phyloP scores from a whole-genome alignment of 2,329 filamentous ascomycete genomes.

The Cladophialophora chaetospira region DNA sequence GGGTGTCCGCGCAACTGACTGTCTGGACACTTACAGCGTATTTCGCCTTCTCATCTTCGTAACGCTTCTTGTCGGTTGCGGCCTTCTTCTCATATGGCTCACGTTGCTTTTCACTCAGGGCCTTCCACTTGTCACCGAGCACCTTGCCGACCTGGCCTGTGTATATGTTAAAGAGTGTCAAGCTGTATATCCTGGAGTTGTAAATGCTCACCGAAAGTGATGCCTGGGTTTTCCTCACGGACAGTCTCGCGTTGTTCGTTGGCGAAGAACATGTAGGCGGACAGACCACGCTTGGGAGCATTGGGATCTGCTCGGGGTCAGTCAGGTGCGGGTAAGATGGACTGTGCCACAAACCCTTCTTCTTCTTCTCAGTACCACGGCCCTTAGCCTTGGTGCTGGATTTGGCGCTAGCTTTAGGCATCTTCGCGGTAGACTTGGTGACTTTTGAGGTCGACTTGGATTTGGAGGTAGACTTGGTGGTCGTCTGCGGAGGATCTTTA shows the following conservation, averaged over 20 bases:
- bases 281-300: conserved; percentile 98
- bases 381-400: conserved; percentile 59
- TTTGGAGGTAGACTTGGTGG: background rate
- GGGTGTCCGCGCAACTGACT: background rate
- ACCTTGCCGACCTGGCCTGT: conserved; percentile 94
- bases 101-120: conserved; percentile 87
- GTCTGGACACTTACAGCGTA: conserved; percentile 66
- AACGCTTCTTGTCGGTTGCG: conserved; percentile 96
- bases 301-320: conserved; percentile 71
- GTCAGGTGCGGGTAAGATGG: conserved; percentile 4
- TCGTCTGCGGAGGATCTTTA: conserved; percentile 12
- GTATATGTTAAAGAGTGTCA: background rate
- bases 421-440: conserved; percentile 44
- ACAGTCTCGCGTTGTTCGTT: conserved; percentile 99
- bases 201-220: conserved; percentile 80
- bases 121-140: conserved; percentile 99
- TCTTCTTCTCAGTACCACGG: conserved; percentile 64
- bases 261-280: conserved; percentile 99
- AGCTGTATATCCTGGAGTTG: background rate
- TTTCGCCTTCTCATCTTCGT: conserved; percentile 94
- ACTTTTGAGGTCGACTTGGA: background rate
- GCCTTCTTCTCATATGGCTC: conserved; percentile 96
- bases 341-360: conserved; percentile 63
- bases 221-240: conserved; percentile 95
- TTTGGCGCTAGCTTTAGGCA: conserved; percentile 69